phyloP scores from a whole-genome alignment of 129 eudicot genomes.

The Helichrysum umbraculigerum region DNA sequence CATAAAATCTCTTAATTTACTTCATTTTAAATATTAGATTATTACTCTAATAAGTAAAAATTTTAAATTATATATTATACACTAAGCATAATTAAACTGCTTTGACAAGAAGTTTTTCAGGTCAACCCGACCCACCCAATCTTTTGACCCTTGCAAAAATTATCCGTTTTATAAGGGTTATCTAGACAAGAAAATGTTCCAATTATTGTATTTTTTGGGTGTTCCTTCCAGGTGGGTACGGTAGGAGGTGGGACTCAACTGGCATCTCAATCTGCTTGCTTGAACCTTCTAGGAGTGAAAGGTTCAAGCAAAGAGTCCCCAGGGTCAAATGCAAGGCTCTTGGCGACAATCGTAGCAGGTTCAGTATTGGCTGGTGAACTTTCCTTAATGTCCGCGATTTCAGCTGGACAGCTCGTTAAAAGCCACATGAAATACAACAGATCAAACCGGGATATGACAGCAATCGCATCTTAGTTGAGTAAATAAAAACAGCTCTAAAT shows the following conservation, averaged over 20 bases:
- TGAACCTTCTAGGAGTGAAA: slow-evolving; percentile 68
- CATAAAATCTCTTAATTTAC: too few relatives aligned
- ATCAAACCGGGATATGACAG: slow-evolving; percentile 58
- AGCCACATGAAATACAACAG: slow-evolving; percentile 83
- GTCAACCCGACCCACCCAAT: too few relatives aligned
- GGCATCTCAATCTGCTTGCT: slow-evolving; percentile 72
- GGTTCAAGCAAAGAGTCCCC: slow-evolving; percentile 68
- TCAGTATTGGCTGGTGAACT: slow-evolving; percentile 73
- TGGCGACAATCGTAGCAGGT: slow-evolving; percentile 74
- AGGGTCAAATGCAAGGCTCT: slow-evolving; percentile 59
- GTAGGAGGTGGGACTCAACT: slow-evolving; percentile 78
- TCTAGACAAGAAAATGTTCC: neutral
- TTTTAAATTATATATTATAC: too few relatives aligned
- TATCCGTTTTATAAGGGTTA: too few relatives aligned
- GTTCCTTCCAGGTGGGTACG: slow-evolving; percentile 53
- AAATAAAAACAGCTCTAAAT: slow-evolving; percentile 20
- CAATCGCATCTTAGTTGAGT: slow-evolving; percentile 36
- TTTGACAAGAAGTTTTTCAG: too few relatives aligned
- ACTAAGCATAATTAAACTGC: too few relatives aligned
- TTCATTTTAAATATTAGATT: too few relatives aligned
- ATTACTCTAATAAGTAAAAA: too few relatives aligned
- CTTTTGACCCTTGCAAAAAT: too few relatives aligned
- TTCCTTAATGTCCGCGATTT: slow-evolving; percentile 71
- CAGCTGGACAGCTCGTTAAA: slow-evolving; percentile 71
- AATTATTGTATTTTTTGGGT: neutral